These are phyloP conservation scores for Staphylotrichum longicolle DNA, from an alignment of 495 filamentous ascomycete species.

Conservation along the genomic window DNA sequence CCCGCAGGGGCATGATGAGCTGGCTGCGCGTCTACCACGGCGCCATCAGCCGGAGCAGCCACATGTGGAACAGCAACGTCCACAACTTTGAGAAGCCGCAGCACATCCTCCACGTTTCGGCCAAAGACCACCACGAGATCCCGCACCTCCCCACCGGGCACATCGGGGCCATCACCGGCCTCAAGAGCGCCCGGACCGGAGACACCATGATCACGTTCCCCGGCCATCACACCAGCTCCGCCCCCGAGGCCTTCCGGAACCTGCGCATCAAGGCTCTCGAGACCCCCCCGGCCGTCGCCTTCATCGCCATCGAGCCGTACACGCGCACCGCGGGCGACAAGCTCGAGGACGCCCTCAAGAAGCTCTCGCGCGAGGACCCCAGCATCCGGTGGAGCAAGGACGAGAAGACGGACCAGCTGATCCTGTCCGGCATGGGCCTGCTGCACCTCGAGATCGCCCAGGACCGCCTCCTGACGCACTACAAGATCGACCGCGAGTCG, in stretches of 20 bases:
- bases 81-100: slow-evolving; percentile 77
- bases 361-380: slow-evolving; percentile 88
- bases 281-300: slow-evolving; percentile 92
- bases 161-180: slow-evolving; percentile 91
- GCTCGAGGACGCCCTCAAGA: slow-evolving; percentile 68
- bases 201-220: slow-evolving; percentile 82
- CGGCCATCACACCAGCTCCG: slow-evolving; percentile 38
- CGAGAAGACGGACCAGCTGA: slow-evolving; percentile 88
- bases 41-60: slow-evolving; percentile 64
- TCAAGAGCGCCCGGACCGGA: slow-evolving; percentile 87
- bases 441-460: slow-evolving; percentile 95
- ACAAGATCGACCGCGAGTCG: slow-evolving; percentile 66
- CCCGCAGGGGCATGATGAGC: slow-evolving; percentile 80
- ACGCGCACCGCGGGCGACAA: slow-evolving; percentile 74
- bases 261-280: slow-evolving; percentile 85
- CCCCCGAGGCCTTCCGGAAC: slow-evolving; percentile 64
- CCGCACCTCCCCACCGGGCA: slow-evolving; percentile 77
- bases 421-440: slow-evolving; percentile 94
- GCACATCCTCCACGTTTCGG: slow-evolving; percentile 87
- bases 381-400: slow-evolving; percentile 82
- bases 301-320: slow-evolving; percentile 85
- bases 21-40: slow-evolving; percentile 94
- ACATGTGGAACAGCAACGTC: slow-evolving; percentile 86
- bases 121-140: slow-evolving; percentile 81
- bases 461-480: slow-evolving; percentile 81